Percentiles rank a stretch among this genome's conserved stretches.
phyloP scores from a whole-genome alignment of 2,329 filamentous ascomycete species.

The Colletotrichum magnum region DNA sequence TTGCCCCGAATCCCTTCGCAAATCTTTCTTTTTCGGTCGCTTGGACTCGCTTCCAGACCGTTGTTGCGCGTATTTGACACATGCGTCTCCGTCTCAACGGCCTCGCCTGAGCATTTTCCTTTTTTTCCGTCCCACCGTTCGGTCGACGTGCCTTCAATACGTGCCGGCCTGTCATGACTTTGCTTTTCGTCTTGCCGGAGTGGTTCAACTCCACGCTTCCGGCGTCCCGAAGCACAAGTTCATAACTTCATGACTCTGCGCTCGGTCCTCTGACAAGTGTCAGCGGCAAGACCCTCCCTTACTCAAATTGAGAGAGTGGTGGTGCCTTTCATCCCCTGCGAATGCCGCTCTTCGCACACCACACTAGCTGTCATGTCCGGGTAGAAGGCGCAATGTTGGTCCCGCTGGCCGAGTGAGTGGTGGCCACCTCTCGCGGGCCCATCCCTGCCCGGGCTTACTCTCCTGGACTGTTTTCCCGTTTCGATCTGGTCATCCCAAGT shows the following conservation, averaged over 20 bases:
- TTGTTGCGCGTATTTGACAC: background rate
- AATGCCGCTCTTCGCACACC: constrained; percentile 7
- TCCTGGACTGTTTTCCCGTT: constrained; percentile 10
- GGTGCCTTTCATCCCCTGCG: background rate
- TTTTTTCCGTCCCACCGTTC: constrained; percentile 17
- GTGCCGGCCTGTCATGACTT: constrained; percentile 1
- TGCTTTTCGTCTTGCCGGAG: background rate
- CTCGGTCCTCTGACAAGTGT: constrained; percentile 34
- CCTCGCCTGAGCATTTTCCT: background rate
- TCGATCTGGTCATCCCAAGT: constrained; percentile 37
- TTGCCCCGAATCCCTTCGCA: background rate
- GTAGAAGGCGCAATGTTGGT: background rate
- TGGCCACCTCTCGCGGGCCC: background rate
- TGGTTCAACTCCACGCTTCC: constrained; percentile 11
- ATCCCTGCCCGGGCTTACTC: constrained; percentile 27
- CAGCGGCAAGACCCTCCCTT: constrained; percentile 7
- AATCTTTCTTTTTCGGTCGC: constrained; percentile 31
- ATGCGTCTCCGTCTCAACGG: background rate
- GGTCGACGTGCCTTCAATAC: constrained; percentile 11
- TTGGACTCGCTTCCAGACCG: constrained; percentile 3
- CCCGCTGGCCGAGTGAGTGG: background rate
- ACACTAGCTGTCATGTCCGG: constrained; percentile 28
- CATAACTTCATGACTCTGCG: constrained; percentile 5
- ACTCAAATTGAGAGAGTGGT: background rate
- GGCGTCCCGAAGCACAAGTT: background rate